A percentile compares a stretch with the other conserved stretches of the same genome.
Evolutionary conservation across 768 basidiomycete species (phyloP).

Genomic region (Mrakia hoshinonis): DNA sequence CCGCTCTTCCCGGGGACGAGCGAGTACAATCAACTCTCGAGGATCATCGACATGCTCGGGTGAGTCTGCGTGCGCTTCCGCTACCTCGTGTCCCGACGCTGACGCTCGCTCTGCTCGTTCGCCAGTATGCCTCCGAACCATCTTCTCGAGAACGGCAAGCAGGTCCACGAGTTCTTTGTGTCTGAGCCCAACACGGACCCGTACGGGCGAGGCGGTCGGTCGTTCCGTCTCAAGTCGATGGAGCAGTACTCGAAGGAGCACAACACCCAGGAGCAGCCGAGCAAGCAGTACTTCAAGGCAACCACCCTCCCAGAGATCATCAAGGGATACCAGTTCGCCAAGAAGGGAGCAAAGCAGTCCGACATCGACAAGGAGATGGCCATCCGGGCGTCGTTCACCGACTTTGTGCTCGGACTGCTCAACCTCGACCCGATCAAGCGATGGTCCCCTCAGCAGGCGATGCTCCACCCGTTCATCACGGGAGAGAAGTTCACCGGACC

Average conservation of each 20-base stretch:
- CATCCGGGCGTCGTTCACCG: constrained; percentile 87
- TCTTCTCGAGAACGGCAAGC: constrained; percentile 95
- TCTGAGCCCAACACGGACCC: constrained; percentile 27
- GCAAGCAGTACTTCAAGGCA: constrained; percentile 98
- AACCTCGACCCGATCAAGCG: constrained; percentile 89
- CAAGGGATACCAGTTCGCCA: constrained; percentile 90
- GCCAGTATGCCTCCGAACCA: constrained; percentile 74
- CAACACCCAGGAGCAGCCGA: constrained; percentile 90
- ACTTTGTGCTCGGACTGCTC: constrained; percentile 90
- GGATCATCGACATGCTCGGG: constrained; percentile 99
- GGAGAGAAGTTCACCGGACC: constrained; percentile 76
- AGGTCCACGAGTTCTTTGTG: constrained; percentile 78
- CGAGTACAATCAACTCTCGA: constrained; percentile 95
- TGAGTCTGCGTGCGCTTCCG: constrained; percentile 43
- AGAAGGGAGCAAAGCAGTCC: constrained; percentile 57
- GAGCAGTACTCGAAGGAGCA: constrained; percentile 95
- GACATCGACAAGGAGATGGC: constrained; percentile 95
- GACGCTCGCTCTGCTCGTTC: background rate
- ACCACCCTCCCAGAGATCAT: constrained; percentile 89
- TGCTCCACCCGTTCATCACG: constrained; percentile 92
- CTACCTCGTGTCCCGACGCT: background rate
- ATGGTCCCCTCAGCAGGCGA: constrained; percentile 95
- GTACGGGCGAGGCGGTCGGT: constrained; percentile 11
- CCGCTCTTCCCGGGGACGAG: constrained; percentile 97
- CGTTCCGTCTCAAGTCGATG: constrained; percentile 58